Evolutionary conservation across 345 rosid genomes (phyloP).

Genomic region (Populus davidiana): DNA sequence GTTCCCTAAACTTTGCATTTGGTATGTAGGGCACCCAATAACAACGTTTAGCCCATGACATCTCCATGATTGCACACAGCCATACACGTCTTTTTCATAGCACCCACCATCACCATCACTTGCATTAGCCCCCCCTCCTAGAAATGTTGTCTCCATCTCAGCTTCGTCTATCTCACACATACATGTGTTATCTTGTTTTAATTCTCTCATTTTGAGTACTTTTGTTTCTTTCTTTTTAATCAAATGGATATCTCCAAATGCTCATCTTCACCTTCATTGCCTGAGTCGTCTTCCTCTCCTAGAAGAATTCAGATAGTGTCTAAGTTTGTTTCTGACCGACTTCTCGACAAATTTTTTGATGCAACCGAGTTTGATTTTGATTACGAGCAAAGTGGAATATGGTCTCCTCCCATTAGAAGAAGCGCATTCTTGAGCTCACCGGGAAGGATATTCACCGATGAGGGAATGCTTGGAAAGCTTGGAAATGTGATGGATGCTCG

Average conservation of each 20-base stretch:
- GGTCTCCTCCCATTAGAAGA: constrained; percentile 76
- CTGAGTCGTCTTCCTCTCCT: constrained; percentile 5
- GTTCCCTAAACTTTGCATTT: not conserved
- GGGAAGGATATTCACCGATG: constrained; percentile 51
- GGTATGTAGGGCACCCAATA: not conserved
- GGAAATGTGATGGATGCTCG: constrained; percentile 30
- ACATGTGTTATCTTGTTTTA: not conserved
- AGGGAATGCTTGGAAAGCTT: constrained; percentile 55
- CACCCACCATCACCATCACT: constrained; percentile 15
- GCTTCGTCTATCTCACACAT: not conserved
- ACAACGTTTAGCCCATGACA: constrained; percentile 17
- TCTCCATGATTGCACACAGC: constrained; percentile 37
- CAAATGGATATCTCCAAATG: constrained; percentile 25
- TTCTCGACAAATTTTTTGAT: constrained; percentile 58
- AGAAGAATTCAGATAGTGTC: constrained; percentile 48
- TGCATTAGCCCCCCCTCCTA: not conserved
- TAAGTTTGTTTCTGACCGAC: constrained; percentile 55
- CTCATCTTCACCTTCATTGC: constrained; percentile 25
- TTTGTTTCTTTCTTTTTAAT: too few relatives aligned
- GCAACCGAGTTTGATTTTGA: constrained; percentile 62
- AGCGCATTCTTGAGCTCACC: constrained; percentile 54
- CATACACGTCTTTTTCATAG: constrained; percentile 46
- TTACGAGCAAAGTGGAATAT: constrained; percentile 52
- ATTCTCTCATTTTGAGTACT: not conserved
- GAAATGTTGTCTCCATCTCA: constrained; percentile 14